Percentiles rank a stretch among this genome's conserved stretches.
Evolutionary conservation across 139 green algal species (phyloP).

Genomic region (Trebouxia sp.): DNA sequence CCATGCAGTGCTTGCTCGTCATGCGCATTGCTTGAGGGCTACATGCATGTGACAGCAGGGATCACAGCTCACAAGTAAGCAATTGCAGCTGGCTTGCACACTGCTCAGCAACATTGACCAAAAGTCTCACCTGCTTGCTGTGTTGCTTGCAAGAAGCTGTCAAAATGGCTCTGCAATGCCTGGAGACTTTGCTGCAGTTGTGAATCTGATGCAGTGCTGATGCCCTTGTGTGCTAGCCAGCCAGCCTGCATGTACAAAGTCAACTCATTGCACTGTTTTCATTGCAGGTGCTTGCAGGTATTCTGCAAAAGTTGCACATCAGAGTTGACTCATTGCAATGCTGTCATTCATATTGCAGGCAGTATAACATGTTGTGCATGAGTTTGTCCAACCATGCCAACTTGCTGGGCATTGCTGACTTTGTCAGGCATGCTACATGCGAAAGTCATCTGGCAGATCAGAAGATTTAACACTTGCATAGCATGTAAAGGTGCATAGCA

Average conservation of each 20-base stretch:
- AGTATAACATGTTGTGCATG: too few species aligned
- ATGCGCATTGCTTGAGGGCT: too few species aligned
- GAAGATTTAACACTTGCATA: neutral
- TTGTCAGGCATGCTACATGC: neutral
- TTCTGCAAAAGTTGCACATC: neutral
- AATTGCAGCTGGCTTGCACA: too few species aligned
- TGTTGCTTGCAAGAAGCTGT: neutral
- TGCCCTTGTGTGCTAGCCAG: neutral
- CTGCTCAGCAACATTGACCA: too few species aligned
- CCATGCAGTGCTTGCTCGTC: too few species aligned
- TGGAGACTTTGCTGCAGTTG: neutral
- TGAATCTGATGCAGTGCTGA: neutral
- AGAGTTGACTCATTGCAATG: too few species aligned
- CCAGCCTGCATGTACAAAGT: slow-evolving; percentile 4
- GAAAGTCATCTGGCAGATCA: neutral
- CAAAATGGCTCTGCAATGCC: neutral
- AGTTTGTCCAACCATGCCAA: too few species aligned
- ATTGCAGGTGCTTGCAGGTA: too few species aligned
- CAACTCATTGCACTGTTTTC: too few species aligned
- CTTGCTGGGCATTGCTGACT: neutral
- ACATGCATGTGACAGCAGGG: too few species aligned
- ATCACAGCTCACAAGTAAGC: too few species aligned
- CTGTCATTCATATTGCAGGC: too few species aligned
- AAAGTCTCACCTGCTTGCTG: slow-evolving; percentile 3
- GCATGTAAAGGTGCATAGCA: neutral